phyloP scores from a whole-genome alignment of 176 grass and related monocot genomes.

The Carex littledalei region DNA sequence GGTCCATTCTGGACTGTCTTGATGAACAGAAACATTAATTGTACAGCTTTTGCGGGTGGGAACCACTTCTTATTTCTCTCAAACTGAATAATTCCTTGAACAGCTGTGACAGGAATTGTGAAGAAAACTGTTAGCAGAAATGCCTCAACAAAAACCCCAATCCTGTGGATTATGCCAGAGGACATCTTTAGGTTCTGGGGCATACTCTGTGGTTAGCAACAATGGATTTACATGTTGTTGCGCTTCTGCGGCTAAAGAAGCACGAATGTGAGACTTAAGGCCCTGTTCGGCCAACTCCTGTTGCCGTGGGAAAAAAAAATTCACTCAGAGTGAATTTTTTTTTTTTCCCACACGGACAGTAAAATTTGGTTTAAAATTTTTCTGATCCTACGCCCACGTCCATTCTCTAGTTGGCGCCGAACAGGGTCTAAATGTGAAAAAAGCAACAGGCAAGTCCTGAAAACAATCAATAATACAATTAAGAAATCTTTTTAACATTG shows the following conservation, averaged over 20 bases:
- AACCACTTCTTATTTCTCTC: slow-evolving; percentile 69
- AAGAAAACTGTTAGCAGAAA: slow-evolving; percentile 62
- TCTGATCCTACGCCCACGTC: too few relatives aligned
- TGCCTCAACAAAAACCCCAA: slow-evolving; percentile 33
- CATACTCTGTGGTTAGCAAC: slow-evolving; percentile 50
- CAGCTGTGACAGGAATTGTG: slow-evolving; percentile 69
- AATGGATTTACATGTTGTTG: slow-evolving; percentile 66
- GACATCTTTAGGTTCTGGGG: slow-evolving; percentile 64
- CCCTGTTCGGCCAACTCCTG: too few relatives aligned
- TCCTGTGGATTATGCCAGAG: slow-evolving; percentile 62
- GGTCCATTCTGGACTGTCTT: background rate
- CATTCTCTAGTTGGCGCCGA: too few relatives aligned
- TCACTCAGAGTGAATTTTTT: too few relatives aligned
- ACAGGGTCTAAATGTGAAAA: slow-evolving; percentile 89
- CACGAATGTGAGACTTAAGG: slow-evolving; percentile 53
- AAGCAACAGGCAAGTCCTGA: slow-evolving; percentile 76
- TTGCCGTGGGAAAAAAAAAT: too few relatives aligned
- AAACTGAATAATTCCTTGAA: slow-evolving; percentile 86
- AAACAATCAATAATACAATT: background rate
- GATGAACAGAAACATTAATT: background rate
- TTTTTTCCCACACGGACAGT: too few relatives aligned
- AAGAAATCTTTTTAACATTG: background rate
- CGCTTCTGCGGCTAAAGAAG: slow-evolving; percentile 56
- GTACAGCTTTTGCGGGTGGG: too few relatives aligned
- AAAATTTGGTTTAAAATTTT: too few relatives aligned